Base-by-base conservation (phyloP, 176 grass and related monocot genomes). In the Musa acuminata region DNA sequence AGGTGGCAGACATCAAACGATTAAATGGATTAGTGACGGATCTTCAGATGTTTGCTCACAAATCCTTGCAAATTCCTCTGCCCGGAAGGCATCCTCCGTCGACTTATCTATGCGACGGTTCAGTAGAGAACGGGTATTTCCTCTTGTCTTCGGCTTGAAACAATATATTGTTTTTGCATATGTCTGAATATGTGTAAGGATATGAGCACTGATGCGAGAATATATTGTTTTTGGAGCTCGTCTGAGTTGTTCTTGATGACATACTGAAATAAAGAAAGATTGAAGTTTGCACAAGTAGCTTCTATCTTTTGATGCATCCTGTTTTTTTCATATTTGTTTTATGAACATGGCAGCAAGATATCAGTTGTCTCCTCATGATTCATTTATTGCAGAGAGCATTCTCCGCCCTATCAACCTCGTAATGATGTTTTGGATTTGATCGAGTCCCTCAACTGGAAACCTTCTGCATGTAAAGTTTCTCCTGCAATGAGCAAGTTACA, bases 41-140 rank as follows among this genome's bases (percentile, higher is more conserved):
- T 82, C 83, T 87, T 48, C 89, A 96, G 73, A 96, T 96, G 87
- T 96, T 96, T 80, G 92, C 87, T 72, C 89, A 90, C 76, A 92
- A 96, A 80, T 89, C 81, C 80, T 82, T 96, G 52, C 76, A 82
- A 72, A 92, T 96, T 49, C 92, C 92, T 58, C 83, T 84, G 51
- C 84, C 83, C 17, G 89, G 92, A 9, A 63, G 85, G 50, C 89
- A 90, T 84, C 75, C 78, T 16, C 80, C 86, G 35, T 87, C 64
- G 22, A 82, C 74, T 58, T 55, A 13, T 43, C 52, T 75, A 5
- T n/a, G 22, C 0, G 65, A 79, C 58, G 55, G 13, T 66, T 19
- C 73, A 60, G 48, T 77, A 21, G 19, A 86, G 25, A 74, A 71
- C 13, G 10, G 68, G 50, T 48, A 49, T 1, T 49, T 25, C 35